A percentile compares a stretch with the other conserved stretches of the same genome.
phyloP scores from a whole-genome alignment of 108 stramenopile genomes.

The Nitzschia palea region DNA sequence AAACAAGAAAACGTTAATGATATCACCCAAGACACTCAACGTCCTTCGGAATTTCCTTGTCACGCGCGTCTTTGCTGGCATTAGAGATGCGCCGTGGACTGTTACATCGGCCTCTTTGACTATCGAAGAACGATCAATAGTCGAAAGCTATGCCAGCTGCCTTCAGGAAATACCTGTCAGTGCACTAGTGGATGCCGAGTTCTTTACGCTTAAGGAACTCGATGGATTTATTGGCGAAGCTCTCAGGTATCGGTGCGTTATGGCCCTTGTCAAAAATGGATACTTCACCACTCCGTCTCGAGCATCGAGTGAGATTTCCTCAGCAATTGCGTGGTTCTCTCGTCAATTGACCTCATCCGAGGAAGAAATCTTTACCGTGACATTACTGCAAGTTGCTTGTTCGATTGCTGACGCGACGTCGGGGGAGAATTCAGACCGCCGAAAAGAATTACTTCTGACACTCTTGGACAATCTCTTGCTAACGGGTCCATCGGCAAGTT shows the following conservation, averaged over 20 bases:
- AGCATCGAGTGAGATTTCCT: slow-evolving; percentile 28
- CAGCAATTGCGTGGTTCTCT: slow-evolving; percentile 33
- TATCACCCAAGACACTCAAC: slow-evolving; percentile 51
- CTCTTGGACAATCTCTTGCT: slow-evolving; percentile 34
- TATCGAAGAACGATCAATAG: slow-evolving; percentile 17
- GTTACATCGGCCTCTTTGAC: neutral
- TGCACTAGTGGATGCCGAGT: slow-evolving; percentile 19
- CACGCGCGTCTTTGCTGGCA: slow-evolving; percentile 38
- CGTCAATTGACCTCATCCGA: slow-evolving; percentile 23
- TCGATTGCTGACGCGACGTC: slow-evolving; percentile 28
- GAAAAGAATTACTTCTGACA: slow-evolving; percentile 22
- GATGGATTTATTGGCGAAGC: slow-evolving; percentile 33
- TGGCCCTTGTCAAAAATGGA: slow-evolving; percentile 29
- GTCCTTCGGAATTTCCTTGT: slow-evolving; percentile 41
- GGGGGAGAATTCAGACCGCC: slow-evolving; percentile 12
- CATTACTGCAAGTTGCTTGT: slow-evolving; percentile 24
- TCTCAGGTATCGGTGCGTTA: slow-evolving; percentile 22
- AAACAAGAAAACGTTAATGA: slow-evolving; percentile 9
- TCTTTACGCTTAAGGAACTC: slow-evolving; percentile 8
- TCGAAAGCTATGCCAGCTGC: slow-evolving; percentile 30
- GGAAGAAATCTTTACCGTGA: slow-evolving; percentile 19
- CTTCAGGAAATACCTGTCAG: slow-evolving; percentile 22
- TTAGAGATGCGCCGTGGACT: slow-evolving; percentile 34
- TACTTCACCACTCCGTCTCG: slow-evolving; percentile 26
- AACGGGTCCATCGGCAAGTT: slow-evolving; percentile 25